A percentile compares a stretch with the other conserved stretches of the same genome.
Conservation (phyloP, 2,329 filamentous ascomycete species). For the Lasiodiplodia sp. region DNA sequence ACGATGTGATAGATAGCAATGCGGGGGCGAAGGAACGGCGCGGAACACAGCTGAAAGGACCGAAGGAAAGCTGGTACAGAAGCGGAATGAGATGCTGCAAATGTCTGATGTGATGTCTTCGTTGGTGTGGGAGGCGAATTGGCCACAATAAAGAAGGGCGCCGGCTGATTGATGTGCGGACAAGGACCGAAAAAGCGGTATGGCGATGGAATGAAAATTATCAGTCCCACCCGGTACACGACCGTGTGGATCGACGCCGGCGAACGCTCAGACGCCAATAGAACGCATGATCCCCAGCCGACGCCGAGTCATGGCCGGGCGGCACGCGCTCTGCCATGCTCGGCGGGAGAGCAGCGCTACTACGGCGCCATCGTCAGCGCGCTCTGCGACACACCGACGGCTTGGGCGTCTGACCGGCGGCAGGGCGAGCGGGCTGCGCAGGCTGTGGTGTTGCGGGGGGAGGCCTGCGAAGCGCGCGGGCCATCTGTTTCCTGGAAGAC, state of each 20-base stretch:
- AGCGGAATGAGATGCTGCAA: background rate
- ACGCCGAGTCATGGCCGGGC: conserved; percentile 21
- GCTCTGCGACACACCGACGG: conserved; percentile 11
- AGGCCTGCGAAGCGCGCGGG: background rate
- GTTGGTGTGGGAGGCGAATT: conserved; percentile 11
- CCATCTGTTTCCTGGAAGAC: conserved; percentile 8
- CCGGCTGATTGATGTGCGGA: conserved; percentile 11
- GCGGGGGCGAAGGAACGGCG: conserved; percentile 13
- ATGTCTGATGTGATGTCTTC: conserved; percentile 7
- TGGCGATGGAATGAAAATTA: conserved; percentile 26
- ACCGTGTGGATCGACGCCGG: conserved; percentile 20
- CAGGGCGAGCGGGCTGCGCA: background rate
- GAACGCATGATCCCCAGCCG: conserved; percentile 17
- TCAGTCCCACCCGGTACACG: conserved; percentile 3
- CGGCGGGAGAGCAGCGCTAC: conserved; percentile 2
- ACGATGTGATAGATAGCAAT: conserved; percentile 2
- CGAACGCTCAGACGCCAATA: conserved; percentile 5
- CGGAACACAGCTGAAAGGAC: conserved; percentile 12
- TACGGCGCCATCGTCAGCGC: background rate
- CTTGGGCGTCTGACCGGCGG: conserved; percentile 7
- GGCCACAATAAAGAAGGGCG: conserved; percentile 10
- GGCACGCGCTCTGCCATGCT: conserved; percentile 4
- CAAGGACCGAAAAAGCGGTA: conserved; percentile 20
- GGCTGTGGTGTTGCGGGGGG: conserved; percentile 24
- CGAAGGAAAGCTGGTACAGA: conserved; percentile 3